phyloP scores from a whole-genome alignment of 306 rosid species.

The Arachis stenosperma region DNA sequence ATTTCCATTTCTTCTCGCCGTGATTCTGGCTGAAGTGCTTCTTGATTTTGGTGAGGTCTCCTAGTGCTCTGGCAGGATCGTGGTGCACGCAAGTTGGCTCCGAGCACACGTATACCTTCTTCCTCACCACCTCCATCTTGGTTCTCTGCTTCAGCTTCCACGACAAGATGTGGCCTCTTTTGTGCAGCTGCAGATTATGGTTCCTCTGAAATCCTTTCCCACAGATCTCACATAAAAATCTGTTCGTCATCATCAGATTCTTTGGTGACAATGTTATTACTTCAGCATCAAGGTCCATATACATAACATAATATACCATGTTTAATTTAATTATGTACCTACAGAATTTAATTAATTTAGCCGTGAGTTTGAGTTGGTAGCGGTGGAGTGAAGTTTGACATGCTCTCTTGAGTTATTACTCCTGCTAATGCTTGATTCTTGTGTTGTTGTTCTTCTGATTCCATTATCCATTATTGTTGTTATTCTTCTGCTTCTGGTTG shows the following conservation, averaged over 20 bases:
- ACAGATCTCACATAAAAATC: constrained; percentile 79
- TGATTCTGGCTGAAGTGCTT: constrained; percentile 81
- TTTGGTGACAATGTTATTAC: constrained; percentile 76
- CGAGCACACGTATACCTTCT: constrained; percentile 83
- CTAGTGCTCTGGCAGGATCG: constrained; percentile 74
- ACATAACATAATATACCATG: neutral
- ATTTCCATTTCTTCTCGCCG: constrained; percentile 91
- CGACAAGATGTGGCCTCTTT: constrained; percentile 81
- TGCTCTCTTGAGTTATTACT: too few species aligned
- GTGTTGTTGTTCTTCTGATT: too few species aligned
- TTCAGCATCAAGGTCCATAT: constrained; percentile 76
- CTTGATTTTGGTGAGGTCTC: constrained; percentile 79
- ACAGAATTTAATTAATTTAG: neutral
- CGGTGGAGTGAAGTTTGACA: constrained; percentile 40
- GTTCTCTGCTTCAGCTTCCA: constrained; percentile 86
- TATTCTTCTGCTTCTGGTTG: too few species aligned
- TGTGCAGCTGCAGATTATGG: constrained; percentile 84
- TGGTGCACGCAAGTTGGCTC: constrained; percentile 73
- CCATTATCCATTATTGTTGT: too few species aligned
- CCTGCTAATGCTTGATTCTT: too few species aligned
- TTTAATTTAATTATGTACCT: too few species aligned
- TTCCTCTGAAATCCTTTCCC: constrained; percentile 80
- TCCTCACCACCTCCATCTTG: constrained; percentile 58
- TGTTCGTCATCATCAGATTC: constrained; percentile 68
- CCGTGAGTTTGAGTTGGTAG: constrained; percentile 44